Evolutionary conservation across 192 early-diverging fungal genomes (phyloP), one percentile per base, ranked within the genome.

Genomic region (Phlyctochytrium arcticum): DNA sequence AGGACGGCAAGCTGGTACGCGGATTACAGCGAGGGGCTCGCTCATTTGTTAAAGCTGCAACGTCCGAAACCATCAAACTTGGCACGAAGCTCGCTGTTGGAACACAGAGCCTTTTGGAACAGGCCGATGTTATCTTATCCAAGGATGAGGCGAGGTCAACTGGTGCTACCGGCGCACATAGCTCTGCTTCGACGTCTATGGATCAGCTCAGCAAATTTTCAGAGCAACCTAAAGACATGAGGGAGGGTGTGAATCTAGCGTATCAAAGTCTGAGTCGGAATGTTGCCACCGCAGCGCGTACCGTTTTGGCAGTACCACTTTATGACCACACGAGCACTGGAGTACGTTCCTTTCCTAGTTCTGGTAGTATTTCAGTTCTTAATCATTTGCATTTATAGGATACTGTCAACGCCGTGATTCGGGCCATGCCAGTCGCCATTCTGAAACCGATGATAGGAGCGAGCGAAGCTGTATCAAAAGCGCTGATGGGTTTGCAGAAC

Each of bases 381-480:
- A n/a, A n/a, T n/a, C n/a, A n/a, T n/a, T n/a, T n/a, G n/a, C n/a
- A n/a, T n/a, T 57, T 7, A 35, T 47, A 76, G 71, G 61, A 71
- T 6, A 54, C 69, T 17, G 71, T 67, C 4, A 76, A 75, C 7
- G 84, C 90, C 0, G 89, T 91, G 9, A 85, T 88, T 27, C 70
- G 80, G 21, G 90, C 89, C 2, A 87, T 98, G 27, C 96, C 96
- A 0, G 88, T 92, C 17, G 92, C 96, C 0, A 88, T 95, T 31
- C 77, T 98, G 26, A 91, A 90, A 71, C 96, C 96, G 0, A 92
- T 96, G 87, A 96, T 98, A 73, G 94, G 96, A 0, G 88, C 90
- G 0, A 89, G 94, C 0, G 96, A 95, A 47, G 96, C 94, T 0
- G 86, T 95, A 12, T 91, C 92, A 1, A 94, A 95, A 74, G 87